Evolutionary conservation across 148 eudicot genomes (phyloP).

Genomic region (Polygonum maritimum): DNA sequence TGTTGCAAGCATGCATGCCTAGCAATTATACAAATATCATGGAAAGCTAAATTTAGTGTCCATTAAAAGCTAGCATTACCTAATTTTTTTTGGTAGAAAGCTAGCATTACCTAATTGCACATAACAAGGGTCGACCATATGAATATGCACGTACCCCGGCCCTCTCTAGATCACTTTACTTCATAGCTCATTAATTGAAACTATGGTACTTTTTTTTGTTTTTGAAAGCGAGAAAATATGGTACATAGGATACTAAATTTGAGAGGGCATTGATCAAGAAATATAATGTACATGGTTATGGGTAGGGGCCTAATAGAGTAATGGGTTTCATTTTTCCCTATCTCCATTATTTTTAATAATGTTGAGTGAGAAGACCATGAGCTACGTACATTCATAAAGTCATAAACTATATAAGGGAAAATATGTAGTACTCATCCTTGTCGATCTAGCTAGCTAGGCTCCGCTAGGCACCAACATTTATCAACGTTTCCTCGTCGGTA

Average conservation of each 20-base stretch:
- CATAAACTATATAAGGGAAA: neutral
- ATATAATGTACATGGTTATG: neutral
- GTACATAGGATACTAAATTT: neutral
- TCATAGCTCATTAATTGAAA: neutral
- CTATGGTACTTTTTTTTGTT: neutral
- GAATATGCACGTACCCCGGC: neutral
- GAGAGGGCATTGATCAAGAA: neutral
- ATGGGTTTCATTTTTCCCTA: neutral
- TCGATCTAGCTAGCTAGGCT: too few species aligned
- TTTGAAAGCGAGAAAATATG: neutral
- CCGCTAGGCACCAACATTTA: neutral
- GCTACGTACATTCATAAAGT: neutral
- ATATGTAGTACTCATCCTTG: too few species aligned
- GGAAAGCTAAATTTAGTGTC: neutral
- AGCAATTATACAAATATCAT: neutral
- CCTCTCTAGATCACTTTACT: neutral
- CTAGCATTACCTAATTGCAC: neutral
- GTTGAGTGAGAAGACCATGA: neutral
- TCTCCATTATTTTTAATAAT: slow-evolving; percentile 2
- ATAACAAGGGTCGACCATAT: neutral
- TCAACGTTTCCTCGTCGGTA: neutral
- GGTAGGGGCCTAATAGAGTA: neutral
- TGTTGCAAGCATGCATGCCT: neutral
- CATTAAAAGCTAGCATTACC: neutral
- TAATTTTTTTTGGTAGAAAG: too few species aligned